phyloP scores from a whole-genome alignment of 345 rosid species.

The Carallia brachiata region DNA sequence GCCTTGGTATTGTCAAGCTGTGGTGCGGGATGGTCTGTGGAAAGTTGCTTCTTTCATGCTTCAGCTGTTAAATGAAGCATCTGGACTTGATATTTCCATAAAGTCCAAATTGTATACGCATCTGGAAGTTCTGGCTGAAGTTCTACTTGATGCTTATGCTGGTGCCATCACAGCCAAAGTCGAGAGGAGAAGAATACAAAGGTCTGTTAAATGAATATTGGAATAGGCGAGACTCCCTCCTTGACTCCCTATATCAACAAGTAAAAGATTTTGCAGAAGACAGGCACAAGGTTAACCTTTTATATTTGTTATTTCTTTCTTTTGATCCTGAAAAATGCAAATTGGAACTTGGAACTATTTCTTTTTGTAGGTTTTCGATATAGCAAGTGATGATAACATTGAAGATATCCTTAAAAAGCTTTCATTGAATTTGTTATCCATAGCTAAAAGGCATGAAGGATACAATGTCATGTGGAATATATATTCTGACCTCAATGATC shows the following conservation, averaged over 20 bases:
- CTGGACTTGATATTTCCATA: slow-evolving; percentile 53
- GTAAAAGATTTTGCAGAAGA: slow-evolving; percentile 50
- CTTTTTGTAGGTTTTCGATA: slow-evolving; percentile 47
- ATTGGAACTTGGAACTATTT: slow-evolving; percentile 12
- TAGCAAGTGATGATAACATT: slow-evolving; percentile 36
- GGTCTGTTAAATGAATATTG: slow-evolving; percentile 71
- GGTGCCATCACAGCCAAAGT: slow-evolving; percentile 67
- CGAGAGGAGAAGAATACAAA: slow-evolving; percentile 70
- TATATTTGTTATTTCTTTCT: slow-evolving; percentile 10
- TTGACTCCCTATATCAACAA: slow-evolving; percentile 65
- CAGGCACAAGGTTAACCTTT: slow-evolving; percentile 47
- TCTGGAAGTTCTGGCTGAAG: slow-evolving; percentile 61
- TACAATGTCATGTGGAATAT: slow-evolving; percentile 79
- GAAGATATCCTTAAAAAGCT: slow-evolving; percentile 57
- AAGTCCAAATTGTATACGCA: slow-evolving; percentile 55
- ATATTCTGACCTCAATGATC: slow-evolving; percentile 83
- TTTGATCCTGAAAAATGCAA: slow-evolving; percentile 8
- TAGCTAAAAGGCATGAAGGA: slow-evolving; percentile 78
- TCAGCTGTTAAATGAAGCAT: slow-evolving; percentile 51
- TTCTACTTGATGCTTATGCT: slow-evolving; percentile 67
- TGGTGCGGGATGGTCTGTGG: slow-evolving; percentile 84
- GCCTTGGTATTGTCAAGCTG: slow-evolving; percentile 68
- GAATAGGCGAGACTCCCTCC: slow-evolving; percentile 67
- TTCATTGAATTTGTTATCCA: slow-evolving; percentile 59
- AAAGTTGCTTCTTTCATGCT: slow-evolving; percentile 71